Conservation (phyloP, 139 green algal genomes). For the Chlorella sp. region DNA sequence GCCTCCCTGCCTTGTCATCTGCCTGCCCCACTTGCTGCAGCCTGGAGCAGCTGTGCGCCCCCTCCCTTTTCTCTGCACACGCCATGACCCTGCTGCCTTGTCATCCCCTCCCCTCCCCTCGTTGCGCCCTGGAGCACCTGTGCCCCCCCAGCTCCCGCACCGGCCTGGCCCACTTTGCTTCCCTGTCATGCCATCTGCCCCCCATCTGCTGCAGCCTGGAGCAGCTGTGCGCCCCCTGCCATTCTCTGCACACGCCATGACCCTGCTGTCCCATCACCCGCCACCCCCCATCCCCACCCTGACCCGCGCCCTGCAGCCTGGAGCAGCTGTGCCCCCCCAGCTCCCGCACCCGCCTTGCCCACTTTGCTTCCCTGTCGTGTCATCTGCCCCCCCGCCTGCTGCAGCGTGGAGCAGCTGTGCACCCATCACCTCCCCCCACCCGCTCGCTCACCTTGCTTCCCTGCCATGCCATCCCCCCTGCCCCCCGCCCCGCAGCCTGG, state of each 20-base stretch:
- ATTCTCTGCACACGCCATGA: neutral
- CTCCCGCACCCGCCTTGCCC: too few species aligned
- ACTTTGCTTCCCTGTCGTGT: too few species aligned
- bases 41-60: too few species aligned
- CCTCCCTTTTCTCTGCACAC: neutral
- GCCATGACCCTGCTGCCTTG: too few species aligned
- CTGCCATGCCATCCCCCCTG: neutral
- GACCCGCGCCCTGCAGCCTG: neutral
- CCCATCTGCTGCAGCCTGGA: too few species aligned
- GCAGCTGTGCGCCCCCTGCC: neutral
- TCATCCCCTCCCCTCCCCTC: too few species aligned
- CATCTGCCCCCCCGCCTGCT: too few species aligned
- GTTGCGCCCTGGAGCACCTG: constrained; percentile 50
- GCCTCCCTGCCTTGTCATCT: too few species aligned
- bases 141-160: constrained; percentile 70
- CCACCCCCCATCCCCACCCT: too few species aligned
- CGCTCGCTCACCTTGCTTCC: neutral
- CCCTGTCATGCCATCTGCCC: too few species aligned
- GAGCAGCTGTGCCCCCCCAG: constrained; percentile 66
- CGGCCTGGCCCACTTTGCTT: too few species aligned
- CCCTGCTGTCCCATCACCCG: neutral
- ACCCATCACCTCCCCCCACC: neutral
- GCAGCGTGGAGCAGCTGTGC: neutral
- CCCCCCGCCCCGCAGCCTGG: neutral
- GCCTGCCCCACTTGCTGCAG: too few species aligned